Conservation (phyloP, 164 flowering plant genomes). For the Magnolia sinica region DNA sequence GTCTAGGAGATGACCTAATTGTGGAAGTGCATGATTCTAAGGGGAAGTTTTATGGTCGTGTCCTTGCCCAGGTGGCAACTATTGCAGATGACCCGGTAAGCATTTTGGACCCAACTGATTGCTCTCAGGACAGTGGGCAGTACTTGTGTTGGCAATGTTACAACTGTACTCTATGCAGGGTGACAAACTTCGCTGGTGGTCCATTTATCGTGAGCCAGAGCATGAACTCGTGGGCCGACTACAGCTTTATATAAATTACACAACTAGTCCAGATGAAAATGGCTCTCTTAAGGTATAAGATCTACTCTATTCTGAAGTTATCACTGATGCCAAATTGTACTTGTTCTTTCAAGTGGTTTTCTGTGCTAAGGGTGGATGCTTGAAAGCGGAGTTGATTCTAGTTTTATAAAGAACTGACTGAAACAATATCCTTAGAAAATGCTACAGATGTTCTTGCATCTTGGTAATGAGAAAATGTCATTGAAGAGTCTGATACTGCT, state of each 20-base stretch:
- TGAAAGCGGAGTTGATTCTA: neutral
- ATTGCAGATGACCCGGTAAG: slow-evolving; percentile 81
- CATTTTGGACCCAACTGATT: neutral
- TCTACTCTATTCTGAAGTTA: neutral
- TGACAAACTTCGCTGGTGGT: slow-evolving; percentile 95
- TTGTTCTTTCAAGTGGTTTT: neutral
- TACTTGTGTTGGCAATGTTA: slow-evolving; percentile 14
- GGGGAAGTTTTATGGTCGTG: slow-evolving; percentile 80
- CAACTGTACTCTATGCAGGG: slow-evolving; percentile 45
- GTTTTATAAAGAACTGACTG: neutral
- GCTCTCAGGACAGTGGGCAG: neutral
- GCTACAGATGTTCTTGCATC: no score
- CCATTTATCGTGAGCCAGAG: slow-evolving; percentile 85
- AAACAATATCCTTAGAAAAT: neutral
- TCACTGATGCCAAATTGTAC: no score
- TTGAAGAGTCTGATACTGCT: neutral
- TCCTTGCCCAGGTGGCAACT: slow-evolving; percentile 76
- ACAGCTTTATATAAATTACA: slow-evolving; percentile 70
- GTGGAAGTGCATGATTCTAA: slow-evolving; percentile 81
- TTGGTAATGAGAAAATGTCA: no score
- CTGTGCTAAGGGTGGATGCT: neutral
- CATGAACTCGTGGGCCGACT: slow-evolving; percentile 85
- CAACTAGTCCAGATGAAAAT: slow-evolving; percentile 68
- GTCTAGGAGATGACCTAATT: slow-evolving; percentile 82
- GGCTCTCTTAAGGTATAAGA: slow-evolving; percentile 61